A percentile compares a stretch with the other conserved stretches of the same genome.
phyloP scores from a whole-genome alignment of 2,329 filamentous ascomycete species.

The Xylaria sp. region DNA sequence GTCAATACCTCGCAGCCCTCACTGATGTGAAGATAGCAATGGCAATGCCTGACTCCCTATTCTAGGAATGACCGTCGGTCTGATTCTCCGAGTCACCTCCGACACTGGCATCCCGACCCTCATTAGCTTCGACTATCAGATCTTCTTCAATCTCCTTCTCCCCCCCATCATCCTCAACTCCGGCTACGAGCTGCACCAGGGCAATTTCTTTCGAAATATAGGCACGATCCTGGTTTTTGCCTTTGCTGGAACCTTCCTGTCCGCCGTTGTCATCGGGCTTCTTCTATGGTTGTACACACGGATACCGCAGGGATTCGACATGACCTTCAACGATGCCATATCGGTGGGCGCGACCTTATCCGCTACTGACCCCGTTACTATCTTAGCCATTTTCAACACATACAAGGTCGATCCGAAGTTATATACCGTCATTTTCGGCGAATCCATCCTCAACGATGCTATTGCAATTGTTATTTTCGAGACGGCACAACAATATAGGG shows the following conservation, averaged over 20 bases:
- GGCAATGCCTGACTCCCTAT: conserved; percentile 33
- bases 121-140: conserved; percentile 98
- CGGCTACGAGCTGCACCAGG: conserved; percentile 96
- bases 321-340: conserved; percentile 95
- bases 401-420: conserved; percentile 99
- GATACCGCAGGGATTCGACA: conserved; percentile 83
- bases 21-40: conserved; percentile 8
- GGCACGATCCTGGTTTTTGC: conserved; percentile 97
- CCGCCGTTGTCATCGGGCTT: conserved; percentile 90
- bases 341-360: conserved; percentile 96
- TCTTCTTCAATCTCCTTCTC: conserved; percentile 99
- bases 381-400: conserved; percentile 97
- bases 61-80: conserved; percentile 91
- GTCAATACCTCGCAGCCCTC: conserved; percentile 25
- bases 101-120: conserved; percentile 87
- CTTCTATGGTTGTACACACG: conserved; percentile 91
- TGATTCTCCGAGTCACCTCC: conserved; percentile 84
- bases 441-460: conserved; percentile 97
- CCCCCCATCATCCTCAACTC: conserved; percentile 97
- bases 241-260: conserved; percentile 96
- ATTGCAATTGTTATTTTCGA: conserved; percentile 99
- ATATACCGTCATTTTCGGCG: conserved; percentile 98
- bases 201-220: conserved; percentile 99
- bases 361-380: conserved; percentile 96
- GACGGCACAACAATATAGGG: conserved; percentile 92